phyloP scores from a whole-genome alignment of 768 basidiomycete species.

The Leucocoprinus leucothites region DNA sequence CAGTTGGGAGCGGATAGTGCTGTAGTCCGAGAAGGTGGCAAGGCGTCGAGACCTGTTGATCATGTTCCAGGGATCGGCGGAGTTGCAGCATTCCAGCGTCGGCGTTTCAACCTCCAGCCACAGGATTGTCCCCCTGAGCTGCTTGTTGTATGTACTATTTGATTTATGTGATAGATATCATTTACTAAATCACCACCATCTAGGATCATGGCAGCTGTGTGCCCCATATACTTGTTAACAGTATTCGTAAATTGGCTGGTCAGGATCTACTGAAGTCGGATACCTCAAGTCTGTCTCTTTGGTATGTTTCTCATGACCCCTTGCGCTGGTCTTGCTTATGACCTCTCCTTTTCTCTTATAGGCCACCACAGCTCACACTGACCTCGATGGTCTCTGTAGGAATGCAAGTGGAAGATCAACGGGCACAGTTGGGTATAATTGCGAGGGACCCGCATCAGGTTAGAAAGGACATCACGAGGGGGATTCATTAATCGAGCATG shows the following conservation, averaged over 20 bases:
- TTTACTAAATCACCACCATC: not conserved
- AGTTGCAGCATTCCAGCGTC: too few species aligned
- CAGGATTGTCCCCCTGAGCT: too few species aligned
- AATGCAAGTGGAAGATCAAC: slow-evolving; percentile 46
- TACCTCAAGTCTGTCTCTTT: slow-evolving; percentile 46
- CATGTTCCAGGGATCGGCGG: too few species aligned
- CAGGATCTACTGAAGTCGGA: slow-evolving; percentile 40
- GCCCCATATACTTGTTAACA: not conserved
- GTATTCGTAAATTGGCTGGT: too few species aligned
- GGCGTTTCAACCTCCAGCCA: too few species aligned
- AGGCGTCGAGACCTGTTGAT: too few species aligned
- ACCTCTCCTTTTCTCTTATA: not conserved
- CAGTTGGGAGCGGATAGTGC: slow-evolving; percentile 40
- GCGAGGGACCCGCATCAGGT: slow-evolving; percentile 44
- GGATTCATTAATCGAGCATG: slow-evolving; percentile 38
- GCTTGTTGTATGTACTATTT: not conserved
- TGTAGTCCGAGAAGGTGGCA: too few species aligned
- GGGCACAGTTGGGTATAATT: slow-evolving; percentile 46
- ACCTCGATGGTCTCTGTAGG: slow-evolving; percentile 40
- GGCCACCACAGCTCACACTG: slow-evolving; percentile 39
- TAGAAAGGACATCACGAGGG: slow-evolving; percentile 45
- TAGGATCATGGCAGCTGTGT: slow-evolving; percentile 36
- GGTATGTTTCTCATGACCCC: slow-evolving; percentile 26
- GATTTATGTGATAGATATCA: not conserved
- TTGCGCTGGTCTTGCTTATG: not conserved